phyloP scores from a whole-genome alignment of 2,329 filamentous ascomycete genomes.

The Chaetothyriales sp. region DNA sequence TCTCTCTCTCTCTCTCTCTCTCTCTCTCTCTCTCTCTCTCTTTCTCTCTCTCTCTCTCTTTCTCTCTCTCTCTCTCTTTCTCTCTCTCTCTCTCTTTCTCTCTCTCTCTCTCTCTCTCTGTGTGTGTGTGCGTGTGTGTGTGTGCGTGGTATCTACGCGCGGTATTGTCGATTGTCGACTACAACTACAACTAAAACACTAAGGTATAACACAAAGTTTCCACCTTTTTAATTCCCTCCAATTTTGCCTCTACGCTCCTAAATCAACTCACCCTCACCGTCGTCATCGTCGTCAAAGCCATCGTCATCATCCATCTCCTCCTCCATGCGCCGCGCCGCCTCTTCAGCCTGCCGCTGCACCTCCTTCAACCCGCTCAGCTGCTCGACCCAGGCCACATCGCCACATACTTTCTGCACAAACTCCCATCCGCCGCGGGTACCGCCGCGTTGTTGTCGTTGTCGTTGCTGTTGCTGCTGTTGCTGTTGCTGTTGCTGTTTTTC shows the following conservation, averaged over 20 bases:
- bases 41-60: too few relatives aligned
- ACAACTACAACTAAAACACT: too few relatives aligned
- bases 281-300: slow-evolving; percentile 19
- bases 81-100: too few relatives aligned
- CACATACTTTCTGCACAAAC: slow-evolving; percentile 46
- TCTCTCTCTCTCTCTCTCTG: too few relatives aligned
- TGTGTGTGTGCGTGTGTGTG: too few relatives aligned
- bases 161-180: too few relatives aligned
- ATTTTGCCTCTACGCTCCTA: slow-evolving; percentile 8
- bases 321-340: slow-evolving; percentile 30
- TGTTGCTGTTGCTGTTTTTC: not conserved
- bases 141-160: too few relatives aligned
- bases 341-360: slow-evolving; percentile 35
- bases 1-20: too few relatives aligned
- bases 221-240: too few relatives aligned
- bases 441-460: not conserved
- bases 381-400: slow-evolving; percentile 50
- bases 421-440: slow-evolving; percentile 41
- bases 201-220: too few relatives aligned
- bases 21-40: too few relatives aligned
- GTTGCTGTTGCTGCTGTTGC: not conserved
- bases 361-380: slow-evolving; percentile 49
- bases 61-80: too few relatives aligned
- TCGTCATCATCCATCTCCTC: slow-evolving; percentile 23
- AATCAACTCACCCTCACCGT: slow-evolving; percentile 24